These are phyloP conservation scores for Martensiomyces pterosporus DNA, from an alignment of 192 early-diverging fungal species.

Conservation along the genomic window DNA sequence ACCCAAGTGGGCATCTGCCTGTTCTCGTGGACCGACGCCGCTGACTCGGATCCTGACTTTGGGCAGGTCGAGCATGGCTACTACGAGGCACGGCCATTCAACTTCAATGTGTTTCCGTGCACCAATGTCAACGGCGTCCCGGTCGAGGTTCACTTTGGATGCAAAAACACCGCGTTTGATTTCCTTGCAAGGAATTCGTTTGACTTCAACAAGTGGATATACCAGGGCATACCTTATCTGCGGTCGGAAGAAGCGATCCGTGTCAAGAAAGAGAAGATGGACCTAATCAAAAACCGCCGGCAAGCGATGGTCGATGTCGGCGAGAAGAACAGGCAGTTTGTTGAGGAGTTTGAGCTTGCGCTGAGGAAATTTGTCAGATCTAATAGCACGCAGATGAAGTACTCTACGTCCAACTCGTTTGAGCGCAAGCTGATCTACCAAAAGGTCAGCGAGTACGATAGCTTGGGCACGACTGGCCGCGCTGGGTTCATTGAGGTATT, in stretches of 20 bases:
- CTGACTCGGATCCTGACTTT: conserved; percentile 1
- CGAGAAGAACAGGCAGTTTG: conserved; percentile 14
- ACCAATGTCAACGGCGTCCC: conserved; percentile 18
- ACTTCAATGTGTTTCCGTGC: conserved; percentile 82
- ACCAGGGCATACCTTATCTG: conserved; percentile 70
- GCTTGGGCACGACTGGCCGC: conserved; percentile 35
- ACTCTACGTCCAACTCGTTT: conserved; percentile 54
- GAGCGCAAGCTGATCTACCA: conserved; percentile 76
- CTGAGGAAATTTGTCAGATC: conserved; percentile 17
- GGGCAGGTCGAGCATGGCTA: conserved; percentile 13
- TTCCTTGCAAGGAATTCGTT: conserved; percentile 77
- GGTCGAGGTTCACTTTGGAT: conserved; percentile 38
- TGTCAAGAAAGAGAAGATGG: conserved; percentile 15
- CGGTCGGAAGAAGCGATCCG: conserved; percentile 16
- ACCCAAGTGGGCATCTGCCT: conserved; percentile 82
- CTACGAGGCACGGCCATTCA: conserved; percentile 80
- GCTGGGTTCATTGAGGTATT: conserved; percentile 40
- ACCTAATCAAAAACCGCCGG: conserved; percentile 18
- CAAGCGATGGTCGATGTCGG: conserved; percentile 14
- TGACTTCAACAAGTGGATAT: conserved; percentile 89
- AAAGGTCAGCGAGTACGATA: conserved; percentile 53
- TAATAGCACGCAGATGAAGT: conserved; percentile 6
- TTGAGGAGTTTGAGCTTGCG: conserved; percentile 14
- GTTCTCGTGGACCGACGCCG: conserved; percentile 63
- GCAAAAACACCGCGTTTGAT: conserved; percentile 57